Base-by-base conservation (phyloP, 306 rosid genomes). In the Trichosanthes cucumerina region DNA sequence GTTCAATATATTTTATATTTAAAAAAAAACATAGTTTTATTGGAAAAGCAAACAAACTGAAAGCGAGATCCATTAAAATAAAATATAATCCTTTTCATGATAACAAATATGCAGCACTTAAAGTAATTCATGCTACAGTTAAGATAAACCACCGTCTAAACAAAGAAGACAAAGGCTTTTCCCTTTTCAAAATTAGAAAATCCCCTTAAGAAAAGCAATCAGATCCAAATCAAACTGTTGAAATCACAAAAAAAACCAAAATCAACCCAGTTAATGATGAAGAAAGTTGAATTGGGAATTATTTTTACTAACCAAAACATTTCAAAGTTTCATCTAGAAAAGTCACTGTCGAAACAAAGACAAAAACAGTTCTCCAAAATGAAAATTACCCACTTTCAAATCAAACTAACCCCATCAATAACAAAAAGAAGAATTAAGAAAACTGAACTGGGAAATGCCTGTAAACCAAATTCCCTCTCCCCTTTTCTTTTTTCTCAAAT, bases 1-100 rank as follows among this genome's bases (percentile, higher is more conserved):
- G 78, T 79, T 83, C 68, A 78, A 47, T 33, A 53, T 47, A 76
- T 76, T 83, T 63, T 26, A 47, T 76, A 83, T 62, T 11, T 54
- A 41, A n/a, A 49, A 23, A 49, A 28, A 33, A 52, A 21, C 78
- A 47, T 71, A 71, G 52, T 71, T 62, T 16, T 46, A 49, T 66
- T 46, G 28, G 75, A 79, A 41, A 79, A 31, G 46, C 9, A 49
- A 46, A 7, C 39, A 38, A 50, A 38, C 76, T 64, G 60, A 49
- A 64, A 64, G 33, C 38, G 49, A 47, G 52, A 50, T 79, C 76
- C 76, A 50, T 52, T 64, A 34, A 49, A 78, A 19, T 47, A 79
- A 44, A 79, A 57, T 31, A 33, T 23, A 15, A 50, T 50, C 76
- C 9, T 50, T 79, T 79, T 65, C 81, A 79, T 44, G 15, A 64